Base-by-base conservation (phyloP, 2,329 filamentous ascomycete species). In the Scytalidium sp. region DNA sequence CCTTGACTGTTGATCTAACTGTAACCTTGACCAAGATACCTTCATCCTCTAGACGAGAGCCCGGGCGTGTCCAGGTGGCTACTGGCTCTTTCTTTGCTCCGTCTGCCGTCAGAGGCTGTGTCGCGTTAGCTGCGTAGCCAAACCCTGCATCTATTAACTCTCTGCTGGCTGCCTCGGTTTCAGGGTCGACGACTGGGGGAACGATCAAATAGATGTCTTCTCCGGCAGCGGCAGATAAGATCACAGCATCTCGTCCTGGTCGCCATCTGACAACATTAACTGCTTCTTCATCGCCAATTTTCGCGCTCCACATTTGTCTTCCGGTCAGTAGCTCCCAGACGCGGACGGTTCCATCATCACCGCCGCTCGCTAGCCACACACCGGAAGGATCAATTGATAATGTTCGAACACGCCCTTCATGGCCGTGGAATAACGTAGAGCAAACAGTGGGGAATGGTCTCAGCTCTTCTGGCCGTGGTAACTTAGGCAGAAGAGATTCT, bases 401-500 rank as follows among this genome's bases (percentile, higher is more conserved):
- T 45, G 87, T 88, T 45, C 94, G 84, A 29, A 99, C 92, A 48
- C 91, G 84, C 15, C 93, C 93, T 55, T 90, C 83, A 64, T 99
- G 94, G 10, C 93, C 93, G 55, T 83, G 78, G 75, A 94, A 97
- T 11, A 96, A 80, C 5, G 90, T 90, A 41, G 92, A 88, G 60
- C 89, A 93, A 8, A 90, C 84, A 0, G 92, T 96, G 13, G 94
- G 94, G 77, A 97, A 99, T 2, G 94, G 94, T 63, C 90, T 90
- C 50, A 99, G 78, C 63, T 99, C 93, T 61, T 96, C 90, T 1
- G 94, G 93, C 52, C 88, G 89, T 7, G 95, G 94, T 7, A 99
- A 78, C 67, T 97, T 97, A 11, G 94, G 93, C 29, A 99, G 79
- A 45, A 99, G 76, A 32, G 90, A 96, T 68, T 88, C 88, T 3